Conservation (phyloP, 768 basidiomycete species). For the Filobasidium wieringae region DNA sequence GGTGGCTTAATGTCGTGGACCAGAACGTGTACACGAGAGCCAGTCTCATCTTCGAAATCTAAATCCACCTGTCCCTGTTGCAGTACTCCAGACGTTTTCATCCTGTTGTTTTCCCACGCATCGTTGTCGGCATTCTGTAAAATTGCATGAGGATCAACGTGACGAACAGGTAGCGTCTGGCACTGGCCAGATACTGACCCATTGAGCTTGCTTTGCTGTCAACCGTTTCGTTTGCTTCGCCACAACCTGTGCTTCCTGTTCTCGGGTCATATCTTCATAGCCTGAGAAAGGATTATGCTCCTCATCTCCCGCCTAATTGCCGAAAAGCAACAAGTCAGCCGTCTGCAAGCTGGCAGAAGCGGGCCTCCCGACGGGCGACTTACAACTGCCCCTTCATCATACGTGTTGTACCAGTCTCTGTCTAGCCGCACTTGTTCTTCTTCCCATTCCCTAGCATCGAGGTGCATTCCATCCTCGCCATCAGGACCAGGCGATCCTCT, state of each 20-base stretch:
- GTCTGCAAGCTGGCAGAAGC: neutral
- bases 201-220: conserved; percentile 91
- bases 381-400: conserved; percentile 72
- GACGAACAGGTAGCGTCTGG: conserved; percentile 9
- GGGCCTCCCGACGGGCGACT: conserved; percentile 11
- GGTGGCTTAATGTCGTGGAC: conserved; percentile 95
- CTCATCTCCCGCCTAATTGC: conserved; percentile 59
- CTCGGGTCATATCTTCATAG: conserved; percentile 64
- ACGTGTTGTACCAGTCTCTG: conserved; percentile 90
- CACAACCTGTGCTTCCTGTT: conserved; percentile 37
- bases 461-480: conserved; percentile 21
- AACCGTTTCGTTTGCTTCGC: conserved; percentile 52
- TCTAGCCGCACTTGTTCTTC: conserved; percentile 87
- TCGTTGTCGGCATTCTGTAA: conserved; percentile 90
- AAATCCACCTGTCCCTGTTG: conserved; percentile 75
- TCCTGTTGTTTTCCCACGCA: conserved; percentile 95
- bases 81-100: conserved; percentile 89
- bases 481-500: conserved; percentile 20
- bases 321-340: neutral
- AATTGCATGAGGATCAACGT: conserved; percentile 4
- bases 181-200: conserved; percentile 47
- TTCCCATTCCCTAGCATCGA: conserved; percentile 87
- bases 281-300: conserved; percentile 86
- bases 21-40: conserved; percentile 83
- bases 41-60: conserved; percentile 91